Evolutionary conservation across 176 grass and related monocot genomes (phyloP), one percentile per base, ranked within the genome.

Genomic region (Triticum timopheevii): DNA sequence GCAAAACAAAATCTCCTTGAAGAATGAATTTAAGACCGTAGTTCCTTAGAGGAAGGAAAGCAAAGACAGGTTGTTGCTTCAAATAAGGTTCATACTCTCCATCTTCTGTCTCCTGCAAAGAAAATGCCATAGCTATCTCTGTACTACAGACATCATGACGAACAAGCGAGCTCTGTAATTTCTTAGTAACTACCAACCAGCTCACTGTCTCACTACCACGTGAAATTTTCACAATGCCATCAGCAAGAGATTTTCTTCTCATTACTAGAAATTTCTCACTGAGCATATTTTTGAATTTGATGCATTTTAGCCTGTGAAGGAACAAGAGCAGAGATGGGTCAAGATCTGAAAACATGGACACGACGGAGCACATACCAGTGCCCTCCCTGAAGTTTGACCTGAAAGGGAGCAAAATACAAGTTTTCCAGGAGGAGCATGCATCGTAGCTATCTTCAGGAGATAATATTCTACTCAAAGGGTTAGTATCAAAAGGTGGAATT

Each of bases 211-310:
- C 80, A 75, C 82, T 90, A 15, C 93, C 91, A 69, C 89, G 83
- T 70, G 89, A 93, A 78, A 95, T 87, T 82, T 85, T 92, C 78
- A 98, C 91, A 83, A 98, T 95, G 80, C 91, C 95, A 85, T 95
- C 65, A 69, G 28, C 87, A 87, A 90, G 77, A 69, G 79, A 79
- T 52, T 93, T 87, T 72, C 91, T 95, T 90, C 77, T 98, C 91
- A 95, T 90, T 58, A 93, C 30, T 65, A 91, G 83, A 73, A 88
- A 65, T 61, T 89, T 87, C 10, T 86, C 81, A 59, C 89, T 84
- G 44, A 98, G 80, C 61, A 90, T 74, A 76, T 76, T 90, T 95
- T 92, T 95, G 67, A 93, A 93, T 79, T 90, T 95, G 33, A 98
- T 95, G 75, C 95, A 93, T 30, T 76, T 76, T 76, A 76, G 44